Base-by-base conservation (phyloP, 2,329 filamentous ascomycete species). In the Orbilia blumenaviensis region DNA sequence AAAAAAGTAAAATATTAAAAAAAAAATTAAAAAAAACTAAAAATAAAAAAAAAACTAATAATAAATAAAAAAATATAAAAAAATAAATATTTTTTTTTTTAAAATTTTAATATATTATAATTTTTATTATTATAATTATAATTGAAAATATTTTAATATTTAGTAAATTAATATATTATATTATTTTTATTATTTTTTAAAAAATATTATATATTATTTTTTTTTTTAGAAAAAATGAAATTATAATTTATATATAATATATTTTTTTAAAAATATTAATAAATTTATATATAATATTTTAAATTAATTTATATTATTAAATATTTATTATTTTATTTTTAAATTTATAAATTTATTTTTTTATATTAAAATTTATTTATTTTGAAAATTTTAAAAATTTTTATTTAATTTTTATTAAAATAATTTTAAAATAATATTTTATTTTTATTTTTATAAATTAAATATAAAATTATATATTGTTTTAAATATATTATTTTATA, bases 1-100 rank as follows among this genome's bases (percentile, higher is more conserved):
- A 58, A 71, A 58, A 66, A 44, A 61, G 3, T 27, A 29, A 50
- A 56, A 46, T 29, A 60, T 77, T n/a, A n/a, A n/a, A n/a, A n/a
- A n/a, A n/a, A n/a, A n/a, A n/a, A n/a, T n/a, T n/a, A n/a, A n/a
- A n/a, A n/a, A n/a, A n/a, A n/a, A n/a, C n/a, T 46, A 14, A 67
- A 58, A 42, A 62, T 63, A 69, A 62, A 66, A 36, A 44, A 66
- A 66, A 58, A 69, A 54, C 52, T 23, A 67, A 5, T 5, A 5
- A 34, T 5, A 34, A 34, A 34, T 34, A 5, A 34, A 34, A 5
- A 34, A 5, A 34, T 18, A 61, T 4, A 36, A 56, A 16, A 34
- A 56, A 41, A 61, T 7, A 21, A 2, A 18, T 61, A 38, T 25
- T 50, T 50, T 50, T 21, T 21, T 21, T 21, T 4, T 50, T 16